Evolutionary conservation across 2,329 filamentous ascomycete species (phyloP).

Genomic region (Triangularia setosa): DNA sequence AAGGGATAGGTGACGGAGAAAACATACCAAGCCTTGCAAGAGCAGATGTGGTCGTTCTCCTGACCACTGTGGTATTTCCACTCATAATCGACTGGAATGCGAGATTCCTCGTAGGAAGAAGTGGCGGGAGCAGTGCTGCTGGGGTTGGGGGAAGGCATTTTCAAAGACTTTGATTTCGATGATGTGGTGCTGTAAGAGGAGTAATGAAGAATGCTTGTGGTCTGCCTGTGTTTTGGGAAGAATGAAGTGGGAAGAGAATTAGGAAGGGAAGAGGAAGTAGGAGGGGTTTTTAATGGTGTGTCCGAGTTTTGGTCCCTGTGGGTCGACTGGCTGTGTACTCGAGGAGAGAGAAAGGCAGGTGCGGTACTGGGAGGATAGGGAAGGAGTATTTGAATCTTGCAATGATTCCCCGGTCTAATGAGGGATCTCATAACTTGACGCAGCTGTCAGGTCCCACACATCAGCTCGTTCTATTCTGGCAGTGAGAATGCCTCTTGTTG

Average conservation of each 20-base stretch:
- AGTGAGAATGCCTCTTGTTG: not conserved
- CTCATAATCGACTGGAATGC: not conserved
- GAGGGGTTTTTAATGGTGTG: not conserved
- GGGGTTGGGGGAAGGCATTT: not conserved
- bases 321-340: not conserved
- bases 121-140: not conserved
- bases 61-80: not conserved
- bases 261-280: not conserved
- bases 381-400: not conserved
- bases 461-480: not conserved
- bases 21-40: not conserved
- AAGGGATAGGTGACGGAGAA: not conserved
- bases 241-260: not conserved
- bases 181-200: not conserved
- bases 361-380: not conserved
- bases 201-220: not conserved
- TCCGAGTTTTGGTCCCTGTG: not conserved
- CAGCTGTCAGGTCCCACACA: not conserved
- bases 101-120: not conserved
- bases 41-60: not conserved
- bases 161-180: not conserved
- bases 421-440: not conserved
- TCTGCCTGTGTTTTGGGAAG: not conserved
- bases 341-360: not conserved
- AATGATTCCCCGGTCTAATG: not conserved